Base-by-base conservation (phyloP, 2,329 filamentous ascomycete genomes). In the Diaporthe ampelina region DNA sequence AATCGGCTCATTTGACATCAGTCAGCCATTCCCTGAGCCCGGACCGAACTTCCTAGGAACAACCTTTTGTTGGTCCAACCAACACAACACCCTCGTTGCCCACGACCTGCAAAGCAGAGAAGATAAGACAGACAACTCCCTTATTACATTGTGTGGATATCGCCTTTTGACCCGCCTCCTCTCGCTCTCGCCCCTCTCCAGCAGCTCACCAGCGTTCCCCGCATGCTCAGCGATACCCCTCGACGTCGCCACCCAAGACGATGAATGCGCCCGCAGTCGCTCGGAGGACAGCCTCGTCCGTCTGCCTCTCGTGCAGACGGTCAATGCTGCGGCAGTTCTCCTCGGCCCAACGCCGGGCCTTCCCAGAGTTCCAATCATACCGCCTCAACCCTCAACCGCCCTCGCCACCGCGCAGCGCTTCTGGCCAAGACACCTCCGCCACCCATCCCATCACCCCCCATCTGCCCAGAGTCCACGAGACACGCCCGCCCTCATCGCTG, bases 401-500 rank as follows among this genome's bases (percentile, higher is more conserved):
- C 21, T 79, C 86, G 21, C 80, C 84, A 57, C 82, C 85, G 21
- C 83, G 85, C 73, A 85, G 83, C 78, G 84, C 85, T 74, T 83
- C 84, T 63, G 82, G 86, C 29, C 83, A 85, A 67, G 86, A 88
- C 77, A 86, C 85, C 24, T 86, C 88, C 19, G 87, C 88, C 77
- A 81, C 86, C 19, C 84, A 83, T 70, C 84, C 86, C 37, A 81
- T 78, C 57, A 73, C 79, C 26, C 76, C 85, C 45, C 78, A 82
- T 24, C 79, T 89, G 29, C 88, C 88, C n/a, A 81, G 84, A 75
- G 84, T 88, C 59, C 87, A 89, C 80, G 87, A 90, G 81, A 89
- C 88, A 13, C 81, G 87, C n/a, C 85, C 86, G 24, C 86, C 85
- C 11, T 79, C 78, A 78, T 52, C 74, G 76, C 19, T 56, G 56